phyloP scores from a whole-genome alignment of 441 rosid species.

The Arabidopsis hybrid region DNA sequence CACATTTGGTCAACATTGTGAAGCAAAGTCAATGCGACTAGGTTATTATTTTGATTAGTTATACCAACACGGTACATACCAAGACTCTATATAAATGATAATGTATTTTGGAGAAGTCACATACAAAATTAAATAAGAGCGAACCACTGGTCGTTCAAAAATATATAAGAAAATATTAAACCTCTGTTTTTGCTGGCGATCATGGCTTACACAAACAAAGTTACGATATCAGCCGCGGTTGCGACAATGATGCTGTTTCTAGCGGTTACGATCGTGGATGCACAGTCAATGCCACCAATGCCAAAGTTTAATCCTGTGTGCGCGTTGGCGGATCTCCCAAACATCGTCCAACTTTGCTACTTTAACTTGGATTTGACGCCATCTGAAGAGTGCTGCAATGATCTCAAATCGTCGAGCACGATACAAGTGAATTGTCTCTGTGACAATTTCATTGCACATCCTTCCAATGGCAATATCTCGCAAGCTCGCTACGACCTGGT shows the following conservation, averaged over 20 bases:
- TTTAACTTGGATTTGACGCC: background rate
- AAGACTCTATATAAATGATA: constrained; percentile 18
- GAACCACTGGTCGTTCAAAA: background rate
- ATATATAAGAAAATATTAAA: background rate
- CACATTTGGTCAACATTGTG: constrained; percentile 8
- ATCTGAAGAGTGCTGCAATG: constrained; percentile 27
- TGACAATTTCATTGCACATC: constrained; percentile 20
- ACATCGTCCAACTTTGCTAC: constrained; percentile 18
- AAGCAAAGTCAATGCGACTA: background rate
- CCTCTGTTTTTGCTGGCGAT: constrained; percentile 8
- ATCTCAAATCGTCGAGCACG: constrained; percentile 9
- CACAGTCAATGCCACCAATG: constrained; percentile 24
- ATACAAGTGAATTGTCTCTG: constrained; percentile 34
- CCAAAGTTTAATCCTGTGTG: constrained; percentile 17
- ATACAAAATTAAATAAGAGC: background rate
- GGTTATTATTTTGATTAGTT: background rate
- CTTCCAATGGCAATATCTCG: background rate
- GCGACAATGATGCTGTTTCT: constrained; percentile 23
- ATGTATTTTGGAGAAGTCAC: constrained; percentile 24
- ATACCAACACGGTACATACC: background rate
- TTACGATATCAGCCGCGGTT: constrained; percentile 1
- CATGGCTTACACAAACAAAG: constrained; percentile 37
- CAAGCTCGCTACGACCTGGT: background rate
- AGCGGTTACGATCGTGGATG: constrained; percentile 15
- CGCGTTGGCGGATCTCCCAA: background rate